Conservation (phyloP, 352 stramenopile species). For the Phytophthora sp. region DNA sequence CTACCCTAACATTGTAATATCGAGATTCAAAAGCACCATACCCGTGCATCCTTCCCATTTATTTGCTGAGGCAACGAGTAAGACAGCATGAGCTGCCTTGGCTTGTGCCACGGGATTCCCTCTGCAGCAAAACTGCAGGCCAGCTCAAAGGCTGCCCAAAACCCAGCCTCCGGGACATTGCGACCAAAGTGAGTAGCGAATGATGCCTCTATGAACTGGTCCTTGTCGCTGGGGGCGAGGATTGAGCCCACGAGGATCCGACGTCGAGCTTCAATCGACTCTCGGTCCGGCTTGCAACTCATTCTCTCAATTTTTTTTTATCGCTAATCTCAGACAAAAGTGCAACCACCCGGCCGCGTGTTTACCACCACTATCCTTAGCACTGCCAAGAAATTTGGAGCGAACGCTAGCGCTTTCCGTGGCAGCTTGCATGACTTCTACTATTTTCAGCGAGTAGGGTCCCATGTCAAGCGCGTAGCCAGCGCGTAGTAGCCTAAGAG, state of each 20-base stretch:
- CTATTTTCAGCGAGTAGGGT: constrained; percentile 30
- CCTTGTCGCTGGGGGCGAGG: constrained; percentile 42
- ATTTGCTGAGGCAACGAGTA: constrained; percentile 68
- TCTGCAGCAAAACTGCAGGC: constrained; percentile 48
- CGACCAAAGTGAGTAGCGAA: constrained; percentile 53
- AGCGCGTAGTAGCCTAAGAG: background rate
- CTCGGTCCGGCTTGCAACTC: constrained; percentile 18
- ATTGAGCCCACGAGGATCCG: constrained; percentile 47
- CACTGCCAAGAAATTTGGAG: constrained; percentile 7
- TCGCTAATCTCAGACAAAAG: background rate
- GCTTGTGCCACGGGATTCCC: constrained; percentile 37
- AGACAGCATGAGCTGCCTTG: constrained; percentile 63
- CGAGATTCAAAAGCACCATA: no score
- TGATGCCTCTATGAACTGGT: constrained; percentile 56
- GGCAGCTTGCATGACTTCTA: background rate
- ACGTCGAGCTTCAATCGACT: constrained; percentile 42
- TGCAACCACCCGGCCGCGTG: background rate
- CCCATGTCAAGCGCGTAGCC: constrained; percentile 10
- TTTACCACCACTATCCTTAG: constrained; percentile 31
- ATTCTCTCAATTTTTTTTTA: constrained; percentile 3
- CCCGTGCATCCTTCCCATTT: constrained; percentile 60
- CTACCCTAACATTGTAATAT: no score
- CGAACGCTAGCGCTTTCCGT: background rate
- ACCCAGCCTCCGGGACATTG: constrained; percentile 41
- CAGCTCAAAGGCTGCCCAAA: constrained; percentile 64